A percentile compares a stretch with the other conserved stretches of the same genome.
Conservation (phyloP, 768 basidiomycete species). For the Collybia mongolica region DNA sequence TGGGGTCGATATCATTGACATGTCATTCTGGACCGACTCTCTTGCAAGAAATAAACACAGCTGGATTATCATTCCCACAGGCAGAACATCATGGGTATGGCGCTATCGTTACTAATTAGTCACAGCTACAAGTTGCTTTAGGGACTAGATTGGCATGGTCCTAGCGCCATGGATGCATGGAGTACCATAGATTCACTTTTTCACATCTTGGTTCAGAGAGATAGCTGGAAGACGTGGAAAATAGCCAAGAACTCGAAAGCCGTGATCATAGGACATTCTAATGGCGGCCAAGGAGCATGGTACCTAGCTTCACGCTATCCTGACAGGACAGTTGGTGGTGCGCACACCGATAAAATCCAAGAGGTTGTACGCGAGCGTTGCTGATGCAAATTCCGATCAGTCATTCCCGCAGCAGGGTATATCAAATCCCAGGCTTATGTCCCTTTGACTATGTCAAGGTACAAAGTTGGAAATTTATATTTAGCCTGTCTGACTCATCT, state of each 20-base stretch:
- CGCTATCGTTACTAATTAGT: neutral
- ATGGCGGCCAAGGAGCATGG: constrained; percentile 91
- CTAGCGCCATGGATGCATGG: constrained; percentile 73
- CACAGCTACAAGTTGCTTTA: constrained; percentile 21
- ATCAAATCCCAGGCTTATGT: constrained; percentile 89
- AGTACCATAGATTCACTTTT: constrained; percentile 55
- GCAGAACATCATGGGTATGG: constrained; percentile 78
- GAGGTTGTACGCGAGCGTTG: too few relatives aligned
- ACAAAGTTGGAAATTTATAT: neutral
- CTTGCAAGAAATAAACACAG: constrained; percentile 55
- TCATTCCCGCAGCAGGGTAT: constrained; percentile 78
- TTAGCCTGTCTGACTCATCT: neutral
- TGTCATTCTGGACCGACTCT: constrained; percentile 61
- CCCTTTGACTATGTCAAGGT: constrained; percentile 66
- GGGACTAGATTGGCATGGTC: constrained; percentile 95
- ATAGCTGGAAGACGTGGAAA: constrained; percentile 39
- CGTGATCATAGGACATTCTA: constrained; percentile 87
- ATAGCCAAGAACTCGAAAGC: constrained; percentile 39
- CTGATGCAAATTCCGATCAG: constrained; percentile 27
- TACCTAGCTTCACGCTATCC: constrained; percentile 76
- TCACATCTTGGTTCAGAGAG: constrained; percentile 35
- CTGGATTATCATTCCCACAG: constrained; percentile 85
- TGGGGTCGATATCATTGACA: constrained; percentile 66
- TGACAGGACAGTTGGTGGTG: constrained; percentile 68
- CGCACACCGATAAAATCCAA: constrained; percentile 5